Evolutionary conservation across 176 grass and related monocot species (phyloP), one percentile per base, ranked within the genome.

Genomic region (Oryza officinalis): DNA sequence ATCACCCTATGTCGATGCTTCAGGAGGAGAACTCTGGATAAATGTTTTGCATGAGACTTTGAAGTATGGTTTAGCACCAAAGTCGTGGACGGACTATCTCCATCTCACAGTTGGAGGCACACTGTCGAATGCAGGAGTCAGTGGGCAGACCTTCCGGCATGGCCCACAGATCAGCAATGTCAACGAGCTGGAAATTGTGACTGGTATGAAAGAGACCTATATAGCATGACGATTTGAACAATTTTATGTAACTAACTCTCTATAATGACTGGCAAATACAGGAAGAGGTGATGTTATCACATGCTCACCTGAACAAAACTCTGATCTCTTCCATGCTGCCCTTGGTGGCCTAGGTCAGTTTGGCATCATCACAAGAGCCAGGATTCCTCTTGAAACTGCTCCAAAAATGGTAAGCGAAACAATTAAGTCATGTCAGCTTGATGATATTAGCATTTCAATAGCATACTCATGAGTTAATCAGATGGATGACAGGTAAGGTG

Each of bases 51-150:
- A 83, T 4, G 88, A 94, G 81, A 90, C 83, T 5, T 72, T 97
- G 63, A 87, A 91, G 79, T 80, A 89, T 65, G 94, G 92, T 30
- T 74, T 97, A 11, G 86, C 94, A 13, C 92, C 94, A 3, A 94
- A 75, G 77, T 97, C 94, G 32, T 97, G 94, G 94, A 97, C 94
- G 25, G 89, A 97, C 27, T 97, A 97, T 84, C 92, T 97, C 68
- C 77, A 94, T 46, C 92, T 97, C 78, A 97, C 92, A 8, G 41
- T 94, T 33, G 94, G 94, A 47, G 94, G 92, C 15, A 94, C 94
- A 2, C 75, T 94, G 17, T 94, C 92, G 0, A 94, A 94, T 87
- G 94, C 92, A 6, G 94, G 94, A 2, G 83, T 97, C 74, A 92
- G 94, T 38, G 94, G 94, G 6, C 94, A 97, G 89, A 88, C 92